Percentiles rank a stretch among this genome's conserved stretches.
Evolutionary conservation across 2,329 filamentous ascomycete genomes (phyloP).

Genomic region (Fusarium sp.): DNA sequence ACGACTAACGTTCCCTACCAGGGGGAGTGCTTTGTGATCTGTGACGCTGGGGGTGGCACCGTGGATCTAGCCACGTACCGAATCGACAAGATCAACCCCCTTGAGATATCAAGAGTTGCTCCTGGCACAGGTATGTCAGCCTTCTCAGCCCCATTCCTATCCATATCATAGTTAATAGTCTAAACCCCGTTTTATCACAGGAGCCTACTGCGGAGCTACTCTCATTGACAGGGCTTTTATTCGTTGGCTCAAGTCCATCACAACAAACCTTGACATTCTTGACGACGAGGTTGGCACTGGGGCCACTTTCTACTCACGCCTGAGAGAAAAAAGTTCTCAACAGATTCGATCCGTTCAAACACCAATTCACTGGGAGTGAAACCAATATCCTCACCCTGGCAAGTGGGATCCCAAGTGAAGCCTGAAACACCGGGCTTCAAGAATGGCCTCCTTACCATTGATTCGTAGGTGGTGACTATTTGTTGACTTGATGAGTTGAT

Average conservation of each 20-base stretch:
- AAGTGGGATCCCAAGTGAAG: slow-evolving; percentile 2
- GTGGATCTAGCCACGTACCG: slow-evolving; percentile 5
- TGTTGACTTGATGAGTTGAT: background rate
- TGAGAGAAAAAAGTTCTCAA: slow-evolving; percentile 2
- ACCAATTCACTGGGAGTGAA: background rate
- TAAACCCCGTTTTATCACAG: background rate
- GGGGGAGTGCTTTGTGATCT: slow-evolving; percentile 5
- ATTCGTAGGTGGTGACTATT: background rate
- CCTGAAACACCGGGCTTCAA: background rate
- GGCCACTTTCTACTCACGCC: slow-evolving; percentile 4
- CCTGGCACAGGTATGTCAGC: background rate
- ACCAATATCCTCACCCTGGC: background rate
- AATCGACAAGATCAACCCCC: slow-evolving; percentile 1
- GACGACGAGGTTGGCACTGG: slow-evolving; percentile 2
- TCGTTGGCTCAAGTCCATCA: background rate
- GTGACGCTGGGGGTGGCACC: slow-evolving; percentile 3
- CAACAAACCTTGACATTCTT: background rate
- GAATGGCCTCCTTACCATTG: slow-evolving; percentile 7
- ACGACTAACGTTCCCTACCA: background rate
- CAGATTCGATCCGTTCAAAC: slow-evolving; percentile 1
- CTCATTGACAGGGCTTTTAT: background rate
- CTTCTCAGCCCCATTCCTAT: too few species aligned
- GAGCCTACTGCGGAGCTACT: background rate
- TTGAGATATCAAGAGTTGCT: background rate
- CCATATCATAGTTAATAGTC: background rate